Evolutionary conservation across 1,284 basidiomycete genomes (phyloP), one percentile per base, ranked within the genome.

Genomic region (Meira nashicola): DNA sequence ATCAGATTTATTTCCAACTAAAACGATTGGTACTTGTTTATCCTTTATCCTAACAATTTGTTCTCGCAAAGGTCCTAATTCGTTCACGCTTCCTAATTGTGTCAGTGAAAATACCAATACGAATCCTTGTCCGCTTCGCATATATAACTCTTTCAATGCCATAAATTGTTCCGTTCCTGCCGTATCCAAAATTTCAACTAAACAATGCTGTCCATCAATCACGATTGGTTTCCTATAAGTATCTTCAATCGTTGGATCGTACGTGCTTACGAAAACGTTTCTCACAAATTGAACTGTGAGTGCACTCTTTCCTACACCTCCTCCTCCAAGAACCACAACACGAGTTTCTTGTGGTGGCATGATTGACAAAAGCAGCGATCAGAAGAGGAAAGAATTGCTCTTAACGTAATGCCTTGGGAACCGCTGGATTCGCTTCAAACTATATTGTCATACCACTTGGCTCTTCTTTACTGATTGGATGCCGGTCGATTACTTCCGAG

Each of bases 241-340:
- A 55, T 75, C 73, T 54, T 75, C 73, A 58, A 75, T 75, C 40
- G 73, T 75, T 9, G 73, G 73, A 54, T 75, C 71, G 53, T 75
- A 75, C 17, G 67, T 72, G 57, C 59, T 64, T 47, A 75, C 70
- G 43, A 75, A 75, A 28, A 68, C 62, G 49, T 70, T 70, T 46
- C 67, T 60, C 1, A 75, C 71, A 50, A 74, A 72, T 47, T 75
- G 73, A 0, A 73, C 61, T 1, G 73, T 73, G 38, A 75, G 51
- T 2, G 73, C 73, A 8, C 69, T 70, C 43, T 75, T 75, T 54
- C 73, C 73, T 21, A 75, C 73, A 15, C 73, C 73, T 33, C 73
- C 73, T 23, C 68, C 66, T 67, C 33, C 21, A 2, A 33, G n/a
- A 4, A n/a, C 11, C 46, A 33, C 51, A 39, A 41, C 23, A 1